phyloP scores from a whole-genome alignment of 768 basidiomycete species.

The Suillus occidentalis region DNA sequence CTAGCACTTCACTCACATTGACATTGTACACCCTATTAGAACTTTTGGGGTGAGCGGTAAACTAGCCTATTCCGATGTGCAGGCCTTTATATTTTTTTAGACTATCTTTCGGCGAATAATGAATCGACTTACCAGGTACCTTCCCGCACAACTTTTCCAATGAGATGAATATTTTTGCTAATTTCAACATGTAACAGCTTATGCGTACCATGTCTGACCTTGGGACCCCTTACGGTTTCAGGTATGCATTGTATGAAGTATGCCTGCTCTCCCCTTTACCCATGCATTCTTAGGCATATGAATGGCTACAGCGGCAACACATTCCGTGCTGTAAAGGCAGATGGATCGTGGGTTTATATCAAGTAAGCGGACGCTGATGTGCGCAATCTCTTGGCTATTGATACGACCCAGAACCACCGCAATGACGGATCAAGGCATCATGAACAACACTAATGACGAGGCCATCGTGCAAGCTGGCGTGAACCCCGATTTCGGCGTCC shows the following conservation, averaged over 20 bases:
- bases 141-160: not conserved
- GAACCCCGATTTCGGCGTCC: slow-evolving; percentile 53
- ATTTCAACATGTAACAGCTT: slow-evolving; percentile 23
- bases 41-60: slow-evolving; percentile 19
- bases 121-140: slow-evolving; percentile 43
- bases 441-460: slow-evolving; percentile 38
- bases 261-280: not conserved
- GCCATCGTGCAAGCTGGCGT: slow-evolving; percentile 38
- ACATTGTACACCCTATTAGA: slow-evolving; percentile 9
- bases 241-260: slow-evolving; percentile 16
- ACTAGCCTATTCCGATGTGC: not conserved
- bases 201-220: slow-evolving; percentile 56
- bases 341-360: slow-evolving; percentile 54
- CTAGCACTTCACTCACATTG: not conserved
- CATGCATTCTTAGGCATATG: slow-evolving; percentile 34
- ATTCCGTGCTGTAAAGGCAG: slow-evolving; percentile 43
- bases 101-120: slow-evolving; percentile 48
- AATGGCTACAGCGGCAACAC: slow-evolving; percentile 53
- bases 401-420: slow-evolving; percentile 20
- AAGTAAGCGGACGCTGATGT: slow-evolving; percentile 35
- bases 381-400: not conserved
- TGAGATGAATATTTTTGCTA: not conserved
- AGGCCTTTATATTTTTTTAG: slow-evolving; percentile 19
- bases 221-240: slow-evolving; percentile 51
- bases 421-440: slow-evolving; percentile 37